Evolutionary conservation across 2,329 filamentous ascomycete species (phyloP).

Genomic region (Claviceps humidiphila): DNA sequence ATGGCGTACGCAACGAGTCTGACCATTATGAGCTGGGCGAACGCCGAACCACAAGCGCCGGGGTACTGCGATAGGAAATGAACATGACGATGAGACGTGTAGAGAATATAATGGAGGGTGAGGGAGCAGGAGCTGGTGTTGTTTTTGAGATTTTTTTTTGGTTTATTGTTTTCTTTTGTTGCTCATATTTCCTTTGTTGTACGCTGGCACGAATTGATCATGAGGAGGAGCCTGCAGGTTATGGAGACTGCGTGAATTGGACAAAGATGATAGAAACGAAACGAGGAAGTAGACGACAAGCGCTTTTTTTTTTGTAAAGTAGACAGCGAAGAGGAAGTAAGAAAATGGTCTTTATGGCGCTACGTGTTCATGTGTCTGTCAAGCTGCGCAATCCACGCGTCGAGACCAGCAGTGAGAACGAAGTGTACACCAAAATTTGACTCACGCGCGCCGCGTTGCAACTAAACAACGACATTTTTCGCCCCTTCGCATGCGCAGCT

Average conservation of each 20-base stretch:
- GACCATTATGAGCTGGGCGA: conserved; percentile 78
- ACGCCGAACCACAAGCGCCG: conserved; percentile 34
- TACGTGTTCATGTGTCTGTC: neutral
- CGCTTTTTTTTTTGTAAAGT: conserved; percentile 1
- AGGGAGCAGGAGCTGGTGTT: neutral
- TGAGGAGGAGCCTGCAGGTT: neutral
- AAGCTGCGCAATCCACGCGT: too few relatives aligned
- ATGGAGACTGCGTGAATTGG: neutral
- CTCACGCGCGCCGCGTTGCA: too few relatives aligned
- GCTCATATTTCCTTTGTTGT: neutral
- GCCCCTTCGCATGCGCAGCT: neutral
- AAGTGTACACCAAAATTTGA: too few relatives aligned
- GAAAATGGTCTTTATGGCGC: neutral
- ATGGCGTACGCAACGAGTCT: conserved; percentile 88
- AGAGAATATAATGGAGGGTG: neutral
- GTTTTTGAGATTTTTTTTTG: neutral
- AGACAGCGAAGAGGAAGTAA: conserved; percentile 1
- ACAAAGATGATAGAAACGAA: conserved; percentile 2
- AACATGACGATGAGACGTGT: neutral
- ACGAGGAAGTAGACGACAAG: neutral
- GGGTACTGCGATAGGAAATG: conserved; percentile 39
- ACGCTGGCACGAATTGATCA: neutral
- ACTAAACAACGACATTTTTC: too few relatives aligned
- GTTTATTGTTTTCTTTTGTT: neutral
- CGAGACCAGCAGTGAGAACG: too few relatives aligned